A percentile compares a stretch with the other conserved stretches of the same genome.
phyloP scores from a whole-genome alignment of 768 basidiomycete genomes.

The Roridomyces roridus region DNA sequence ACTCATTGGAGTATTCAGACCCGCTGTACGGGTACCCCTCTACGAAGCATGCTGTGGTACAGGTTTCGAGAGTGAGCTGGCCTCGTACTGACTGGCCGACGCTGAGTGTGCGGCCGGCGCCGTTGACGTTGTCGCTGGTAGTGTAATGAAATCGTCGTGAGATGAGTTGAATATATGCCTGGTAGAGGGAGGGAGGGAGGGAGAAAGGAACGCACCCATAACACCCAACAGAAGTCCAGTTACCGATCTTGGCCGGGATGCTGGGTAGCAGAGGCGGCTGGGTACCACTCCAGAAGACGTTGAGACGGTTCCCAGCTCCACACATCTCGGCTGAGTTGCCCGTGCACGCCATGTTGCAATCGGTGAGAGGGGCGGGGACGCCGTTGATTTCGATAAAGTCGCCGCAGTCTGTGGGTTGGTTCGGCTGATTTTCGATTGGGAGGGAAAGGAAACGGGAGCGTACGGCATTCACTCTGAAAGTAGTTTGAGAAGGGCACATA shows the following conservation, averaged over 20 bases:
- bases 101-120: slow-evolving; percentile 49
- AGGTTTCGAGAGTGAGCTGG: slow-evolving; percentile 24
- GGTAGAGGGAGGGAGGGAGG: slow-evolving; percentile 43
- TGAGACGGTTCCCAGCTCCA: slow-evolving; percentile 51
- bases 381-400: slow-evolving; percentile 57
- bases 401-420: slow-evolving; percentile 76
- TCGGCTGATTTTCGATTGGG: too few relatives aligned
- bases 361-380: slow-evolving; percentile 47
- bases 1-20: slow-evolving; percentile 40
- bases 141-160: too few relatives aligned
- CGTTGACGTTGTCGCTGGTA: slow-evolving; percentile 54
- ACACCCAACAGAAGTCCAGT: slow-evolving; percentile 76
- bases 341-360: slow-evolving; percentile 52
- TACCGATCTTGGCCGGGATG: slow-evolving; percentile 60
- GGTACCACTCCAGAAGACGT: slow-evolving; percentile 56
- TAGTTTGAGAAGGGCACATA: neutral
- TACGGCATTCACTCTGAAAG: slow-evolving; percentile 59
- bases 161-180: too few relatives aligned
- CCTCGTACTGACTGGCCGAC: slow-evolving; percentile 51
- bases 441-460: slow-evolving; percentile 25
- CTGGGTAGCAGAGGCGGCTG: slow-evolving; percentile 64
- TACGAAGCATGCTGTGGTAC: slow-evolving; percentile 66
- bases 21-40: slow-evolving; percentile 51
- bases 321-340: slow-evolving; percentile 51
- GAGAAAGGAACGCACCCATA: slow-evolving; percentile 65